Percentiles rank a stretch among this genome's conserved stretches.
Evolutionary conservation across 371 early-diverging fungal species (phyloP).

Genomic region (Funneliformis caledonium): DNA sequence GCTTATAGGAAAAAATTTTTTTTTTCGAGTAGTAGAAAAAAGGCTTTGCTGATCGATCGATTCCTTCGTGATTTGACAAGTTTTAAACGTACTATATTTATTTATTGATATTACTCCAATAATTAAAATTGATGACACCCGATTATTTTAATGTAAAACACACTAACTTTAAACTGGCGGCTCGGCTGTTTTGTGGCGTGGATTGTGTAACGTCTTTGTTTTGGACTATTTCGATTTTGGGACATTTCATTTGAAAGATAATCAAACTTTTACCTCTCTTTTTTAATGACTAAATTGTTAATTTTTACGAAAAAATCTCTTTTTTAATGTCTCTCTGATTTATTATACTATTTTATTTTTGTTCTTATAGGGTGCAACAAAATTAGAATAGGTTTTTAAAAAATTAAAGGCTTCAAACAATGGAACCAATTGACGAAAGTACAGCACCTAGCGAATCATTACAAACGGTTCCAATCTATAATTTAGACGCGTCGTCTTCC

Average conservation of each 20-base stretch:
- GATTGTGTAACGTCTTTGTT: neutral
- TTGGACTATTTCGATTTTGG: neutral
- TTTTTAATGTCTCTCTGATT: too few relatives aligned
- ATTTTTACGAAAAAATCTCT: too few relatives aligned
- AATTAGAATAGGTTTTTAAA: neutral
- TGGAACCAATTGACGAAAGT: neutral
- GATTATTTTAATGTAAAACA: neutral
- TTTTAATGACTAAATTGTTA: too few relatives aligned
- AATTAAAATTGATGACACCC: neutral
- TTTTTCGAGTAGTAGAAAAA: neutral
- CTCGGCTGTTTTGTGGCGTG: neutral
- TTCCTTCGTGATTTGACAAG: neutral
- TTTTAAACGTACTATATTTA: neutral
- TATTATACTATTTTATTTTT: neutral
- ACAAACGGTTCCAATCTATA: constrained; percentile 37
- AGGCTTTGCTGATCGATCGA: neutral
- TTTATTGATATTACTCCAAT: neutral
- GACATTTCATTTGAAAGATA: neutral
- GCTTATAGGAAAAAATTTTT: neutral
- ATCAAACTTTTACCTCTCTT: neutral
- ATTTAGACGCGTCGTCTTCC: constrained; percentile 39
- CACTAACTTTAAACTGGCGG: neutral
- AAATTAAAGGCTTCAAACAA: neutral
- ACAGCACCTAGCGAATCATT: constrained; percentile 27
- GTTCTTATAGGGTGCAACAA: neutral